Base-by-base conservation (phyloP, 1,139 yeast species). In the Geotrichum europaeum region DNA sequence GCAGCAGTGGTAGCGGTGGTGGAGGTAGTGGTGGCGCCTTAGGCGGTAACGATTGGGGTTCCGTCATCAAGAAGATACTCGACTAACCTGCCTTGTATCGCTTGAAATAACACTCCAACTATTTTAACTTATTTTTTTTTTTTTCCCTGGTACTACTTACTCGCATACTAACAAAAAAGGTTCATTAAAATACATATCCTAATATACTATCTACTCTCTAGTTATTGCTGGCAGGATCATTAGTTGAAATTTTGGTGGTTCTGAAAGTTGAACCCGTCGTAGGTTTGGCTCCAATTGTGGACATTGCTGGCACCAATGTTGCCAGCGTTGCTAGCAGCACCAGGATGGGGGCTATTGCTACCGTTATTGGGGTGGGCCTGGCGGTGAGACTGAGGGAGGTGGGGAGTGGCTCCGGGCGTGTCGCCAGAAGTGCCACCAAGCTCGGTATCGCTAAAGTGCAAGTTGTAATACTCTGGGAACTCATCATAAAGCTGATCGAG, bases 11-110 rank as follows among this genome's bases (percentile, higher is more conserved):
- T 36, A 2, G 45, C 18, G 3, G 24, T 2, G 15, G 24, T 10
- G 51, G n/a, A n/a, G 24, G 18, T 32, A 25, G 51, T 13, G 51
- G 51, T 1, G 51, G 32, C 25, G 22, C n/a, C 30, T 7, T 43
- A 28, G 15, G 30, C 34, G 28, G 57, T 62, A 34, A 57, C 66
- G 36, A 69, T n/a, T 73, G 76, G 76, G 73, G 73, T 5, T 64
- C 72, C 2, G 70, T 71, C 55, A 65, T 73, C 47, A 72, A 70
- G 64, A 72, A 71, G 62, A 72, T 73, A 60, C 63, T 72, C 43
- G 74, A 51, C n/a, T 56, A 22, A 28, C 10, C 52, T 22, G 53
- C 28, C 15, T 12, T 25, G 12, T 34, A n/a, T 13, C 10, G n/a
- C 32, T 49, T 53, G 50, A 43, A 53, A 53, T n/a, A 10, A 24